Conservation (phyloP, 139 green algal species). For the Pleodorina starrii region DNA sequence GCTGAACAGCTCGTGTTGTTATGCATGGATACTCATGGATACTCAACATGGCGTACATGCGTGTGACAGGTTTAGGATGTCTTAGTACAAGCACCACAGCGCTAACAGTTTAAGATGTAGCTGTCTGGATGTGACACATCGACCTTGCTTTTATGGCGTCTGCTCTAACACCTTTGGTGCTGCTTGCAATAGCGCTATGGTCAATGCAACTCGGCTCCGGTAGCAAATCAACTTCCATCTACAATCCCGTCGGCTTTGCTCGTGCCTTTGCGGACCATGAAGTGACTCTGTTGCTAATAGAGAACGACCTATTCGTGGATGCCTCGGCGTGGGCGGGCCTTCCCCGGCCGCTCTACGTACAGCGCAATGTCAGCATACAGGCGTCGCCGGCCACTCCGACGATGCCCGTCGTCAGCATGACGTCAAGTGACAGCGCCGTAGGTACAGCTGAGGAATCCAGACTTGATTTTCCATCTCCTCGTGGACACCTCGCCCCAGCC, state of each 20-base stretch:
- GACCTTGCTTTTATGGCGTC: too few species aligned
- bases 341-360: background rate
- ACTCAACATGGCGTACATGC: too few species aligned
- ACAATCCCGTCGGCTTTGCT: background rate
- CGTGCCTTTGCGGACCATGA: background rate
- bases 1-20: too few species aligned
- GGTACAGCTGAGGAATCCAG: background rate
- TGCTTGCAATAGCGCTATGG: too few species aligned
- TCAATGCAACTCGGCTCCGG: too few species aligned
- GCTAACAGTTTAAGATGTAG: too few species aligned
- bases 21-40: too few species aligned
- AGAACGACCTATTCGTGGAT: background rate
- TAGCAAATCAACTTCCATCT: too few species aligned
- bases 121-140: too few species aligned
- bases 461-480: background rate
- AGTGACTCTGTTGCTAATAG: background rate
- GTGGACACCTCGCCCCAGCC: background rate
- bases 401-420: background rate
- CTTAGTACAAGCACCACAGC: too few species aligned
- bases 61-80: too few species aligned
- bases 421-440: background rate
- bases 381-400: background rate
- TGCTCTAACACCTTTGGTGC: too few species aligned
- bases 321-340: background rate
- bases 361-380: background rate